A percentile compares a stretch with the other conserved stretches of the same genome.
phyloP scores from a whole-genome alignment of 441 rosid species.

The Metrosideros polymorpha region DNA sequence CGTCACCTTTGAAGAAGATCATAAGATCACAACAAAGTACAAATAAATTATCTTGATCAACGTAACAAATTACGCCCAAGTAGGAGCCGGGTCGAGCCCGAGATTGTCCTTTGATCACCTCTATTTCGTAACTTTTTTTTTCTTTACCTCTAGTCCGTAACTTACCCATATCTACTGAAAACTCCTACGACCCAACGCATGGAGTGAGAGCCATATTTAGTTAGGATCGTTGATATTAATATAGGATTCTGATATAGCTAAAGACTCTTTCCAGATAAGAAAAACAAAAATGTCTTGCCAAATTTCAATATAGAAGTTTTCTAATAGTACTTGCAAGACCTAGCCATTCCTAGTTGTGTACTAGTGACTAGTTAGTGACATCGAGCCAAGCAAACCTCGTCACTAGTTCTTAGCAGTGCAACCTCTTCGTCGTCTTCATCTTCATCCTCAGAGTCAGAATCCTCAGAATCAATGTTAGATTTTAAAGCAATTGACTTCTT shows the following conservation, averaged over 20 bases:
- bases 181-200: not conserved
- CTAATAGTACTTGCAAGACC: no score
- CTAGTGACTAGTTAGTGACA: no score
- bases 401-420: no score
- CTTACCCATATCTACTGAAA: not conserved
- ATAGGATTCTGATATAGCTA: not conserved
- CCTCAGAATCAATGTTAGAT: no score
- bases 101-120: rapidly evolving
- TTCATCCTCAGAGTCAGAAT: no score
- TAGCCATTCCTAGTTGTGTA: no score
- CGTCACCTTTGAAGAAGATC: not conserved
- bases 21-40: not conserved
- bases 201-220: not conserved
- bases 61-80: not conserved
- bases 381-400: no score
- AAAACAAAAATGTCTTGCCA: not conserved
- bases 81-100: rapidly evolving
- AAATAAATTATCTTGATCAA: rapidly evolving
- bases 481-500: no score
- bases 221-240: not conserved
- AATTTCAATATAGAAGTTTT: no score
- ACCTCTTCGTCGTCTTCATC: no score
- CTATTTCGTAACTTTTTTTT: no score
- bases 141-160: rapidly evolving
- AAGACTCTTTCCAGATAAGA: not conserved